These are phyloP conservation scores for Scytalidium sp. DNA, from an alignment of 2,329 filamentous ascomycete genomes.

Conservation along the genomic window DNA sequence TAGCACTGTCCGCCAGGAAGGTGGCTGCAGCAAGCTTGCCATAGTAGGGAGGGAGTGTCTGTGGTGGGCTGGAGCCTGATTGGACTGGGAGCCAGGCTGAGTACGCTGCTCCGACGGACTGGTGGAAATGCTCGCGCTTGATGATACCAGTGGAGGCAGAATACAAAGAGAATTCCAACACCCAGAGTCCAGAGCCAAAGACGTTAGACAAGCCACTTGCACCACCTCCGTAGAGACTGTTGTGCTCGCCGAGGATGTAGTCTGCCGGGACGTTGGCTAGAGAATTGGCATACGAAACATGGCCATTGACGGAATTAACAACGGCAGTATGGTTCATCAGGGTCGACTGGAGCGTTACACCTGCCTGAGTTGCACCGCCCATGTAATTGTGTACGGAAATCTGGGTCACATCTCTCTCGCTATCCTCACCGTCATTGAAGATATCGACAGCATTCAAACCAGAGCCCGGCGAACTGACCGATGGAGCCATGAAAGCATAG, in stretches of 20 bases:
- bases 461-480: constrained; percentile 1
- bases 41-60: constrained; percentile 64
- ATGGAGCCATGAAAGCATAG: not conserved
- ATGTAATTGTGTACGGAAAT: constrained; percentile 1
- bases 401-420: not conserved
- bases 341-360: not conserved
- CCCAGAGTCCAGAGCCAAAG: constrained; percentile 65
- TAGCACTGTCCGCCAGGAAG: constrained; percentile 44
- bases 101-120: constrained; percentile 62
- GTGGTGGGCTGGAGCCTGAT: constrained; percentile 45
- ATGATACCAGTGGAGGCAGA: constrained; percentile 51
- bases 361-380: not conserved
- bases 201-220: constrained; percentile 59
- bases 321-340: constrained; percentile 3
- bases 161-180: constrained; percentile 58
- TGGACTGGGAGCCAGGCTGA: constrained; percentile 57
- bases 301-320: not conserved
- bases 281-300: not conserved
- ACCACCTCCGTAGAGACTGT: constrained; percentile 61
- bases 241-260: constrained; percentile 24
- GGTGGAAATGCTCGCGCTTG: constrained; percentile 59
- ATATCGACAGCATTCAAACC: constrained; percentile 7
- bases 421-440: constrained; percentile 2
- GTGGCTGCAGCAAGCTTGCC: constrained; percentile 57
- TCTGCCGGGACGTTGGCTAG: not conserved